phyloP scores from a whole-genome alignment of 2,329 filamentous ascomycete genomes.

The Fusarium newnesense region DNA sequence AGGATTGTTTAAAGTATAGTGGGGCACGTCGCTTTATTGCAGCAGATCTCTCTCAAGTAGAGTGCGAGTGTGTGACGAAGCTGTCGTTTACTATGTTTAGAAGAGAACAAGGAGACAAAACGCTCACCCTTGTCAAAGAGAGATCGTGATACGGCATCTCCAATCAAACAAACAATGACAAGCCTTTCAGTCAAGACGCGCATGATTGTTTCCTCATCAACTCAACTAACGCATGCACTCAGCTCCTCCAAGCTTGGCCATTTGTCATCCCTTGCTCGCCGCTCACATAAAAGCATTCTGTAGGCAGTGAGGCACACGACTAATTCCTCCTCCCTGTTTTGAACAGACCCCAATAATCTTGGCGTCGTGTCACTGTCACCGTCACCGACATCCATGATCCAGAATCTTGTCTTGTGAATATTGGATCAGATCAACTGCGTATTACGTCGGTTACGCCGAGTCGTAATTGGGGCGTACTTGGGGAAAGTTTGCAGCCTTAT shows the following conservation, averaged over 20 bases:
- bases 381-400: conserved; percentile 8
- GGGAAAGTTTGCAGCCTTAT: conserved; percentile 15
- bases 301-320: not conserved
- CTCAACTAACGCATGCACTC: not conserved
- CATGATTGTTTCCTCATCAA: not conserved
- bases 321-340: conserved; percentile 7
- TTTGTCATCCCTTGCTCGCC: not conserved
- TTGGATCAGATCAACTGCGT: not conserved
- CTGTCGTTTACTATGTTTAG: conserved; percentile 23
- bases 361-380: conserved; percentile 15
- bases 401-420: conserved; percentile 12
- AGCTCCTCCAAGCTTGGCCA: not conserved
- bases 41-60: conserved; percentile 9
- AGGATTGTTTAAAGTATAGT: conserved; percentile 11
- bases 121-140: not conserved
- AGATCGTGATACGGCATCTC: not conserved
- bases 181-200: not conserved
- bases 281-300: not conserved
- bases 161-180: not conserved
- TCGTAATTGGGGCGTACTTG: conserved; percentile 7
- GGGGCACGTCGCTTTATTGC: not conserved
- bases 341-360: not conserved
- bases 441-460: conserved; percentile 23
- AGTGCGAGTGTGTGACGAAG: conserved; percentile 6
- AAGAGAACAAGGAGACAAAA: not conserved